A percentile compares a stretch with the other conserved stretches of the same genome.
Evolutionary conservation across 225 moss, liverwort and hornwort genomes (phyloP).

Genomic region (Physcomitrellopsis africana): DNA sequence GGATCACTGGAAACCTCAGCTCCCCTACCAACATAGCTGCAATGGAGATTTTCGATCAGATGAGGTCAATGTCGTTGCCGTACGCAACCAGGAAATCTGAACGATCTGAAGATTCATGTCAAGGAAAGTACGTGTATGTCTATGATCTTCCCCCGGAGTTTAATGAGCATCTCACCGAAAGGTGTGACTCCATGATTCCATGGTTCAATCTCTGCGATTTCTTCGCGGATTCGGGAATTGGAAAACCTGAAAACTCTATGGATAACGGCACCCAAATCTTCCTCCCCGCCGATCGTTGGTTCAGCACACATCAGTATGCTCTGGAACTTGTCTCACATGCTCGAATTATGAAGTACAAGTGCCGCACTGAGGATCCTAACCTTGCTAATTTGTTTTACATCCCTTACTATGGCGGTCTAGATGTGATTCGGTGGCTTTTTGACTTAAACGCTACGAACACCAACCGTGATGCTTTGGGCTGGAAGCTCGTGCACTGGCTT

Average conservation of each 20-base stretch:
- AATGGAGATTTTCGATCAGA: background rate
- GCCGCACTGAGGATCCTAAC: slow-evolving; percentile 51
- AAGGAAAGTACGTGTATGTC: slow-evolving; percentile 55
- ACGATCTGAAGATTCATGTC: slow-evolving; percentile 25
- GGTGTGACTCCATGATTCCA: slow-evolving; percentile 53
- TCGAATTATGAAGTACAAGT: slow-evolving; percentile 60
- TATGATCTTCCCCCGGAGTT: slow-evolving; percentile 77
- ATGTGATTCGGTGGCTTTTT: slow-evolving; percentile 87
- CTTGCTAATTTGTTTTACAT: slow-evolving; percentile 75
- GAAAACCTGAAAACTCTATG: slow-evolving; percentile 40
- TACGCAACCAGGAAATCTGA: background rate
- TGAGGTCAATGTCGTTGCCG: slow-evolving; percentile 14
- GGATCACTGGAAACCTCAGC: slow-evolving; percentile 5
- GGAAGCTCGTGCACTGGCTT: slow-evolving; percentile 57
- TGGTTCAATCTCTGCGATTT: slow-evolving; percentile 72
- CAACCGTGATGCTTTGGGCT: slow-evolving; percentile 56
- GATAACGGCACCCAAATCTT: slow-evolving; percentile 57
- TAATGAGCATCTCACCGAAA: slow-evolving; percentile 51
- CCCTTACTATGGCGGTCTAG: slow-evolving; percentile 80
- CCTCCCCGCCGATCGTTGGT: slow-evolving; percentile 72
- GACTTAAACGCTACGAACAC: slow-evolving; percentile 42
- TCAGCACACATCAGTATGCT: slow-evolving; percentile 73
- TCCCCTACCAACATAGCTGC: background rate
- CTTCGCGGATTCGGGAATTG: slow-evolving; percentile 68
- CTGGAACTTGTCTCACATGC: slow-evolving; percentile 83